Evolutionary conservation across 2,329 filamentous ascomycete genomes (phyloP), one percentile per base, ranked within the genome.

Genomic region (Cadophora sp.): DNA sequence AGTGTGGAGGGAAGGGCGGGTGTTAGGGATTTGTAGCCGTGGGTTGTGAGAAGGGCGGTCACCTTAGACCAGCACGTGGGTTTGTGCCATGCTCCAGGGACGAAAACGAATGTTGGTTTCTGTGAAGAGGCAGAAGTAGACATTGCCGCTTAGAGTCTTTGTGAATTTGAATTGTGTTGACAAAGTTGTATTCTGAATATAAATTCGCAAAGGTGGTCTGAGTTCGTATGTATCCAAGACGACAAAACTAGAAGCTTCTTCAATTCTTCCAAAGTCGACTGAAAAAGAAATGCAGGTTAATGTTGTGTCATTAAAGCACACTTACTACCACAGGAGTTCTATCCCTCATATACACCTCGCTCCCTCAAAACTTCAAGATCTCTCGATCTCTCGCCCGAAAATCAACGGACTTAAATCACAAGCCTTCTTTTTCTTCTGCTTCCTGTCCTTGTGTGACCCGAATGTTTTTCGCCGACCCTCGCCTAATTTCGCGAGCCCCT

Each of bases 51-150:
- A 12, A 81, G 75, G 48, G 77, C 76, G 37, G 50, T 72, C 2
- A 80, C 73, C 64, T 75, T 76, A 62, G 80, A 76, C 79, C 79
- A 82, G 53, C 76, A 76, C 24, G 75, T 77, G 8, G 74, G 73
- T 26, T 68, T 72, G 66, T 86, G 84, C 83, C 84, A 85, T 29
- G 82, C 79, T 5, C 84, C 84, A 1, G 79, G 83, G 0, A 86
- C 77, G 24, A 86, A 79, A 65, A 86, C 68, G 0, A 86, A 73
- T 11, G 79, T 80, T 51, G 80, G 79, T 34, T 72, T 73, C 9
- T 29, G 24, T 2, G 7, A 37, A 9, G 59, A 8, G 40, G 24
- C 9, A 9, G 59, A 8, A 26, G 24, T 48, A 2, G 59, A n/a
- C 59, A 62, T 62, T 7, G 29, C 43, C 6, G 19, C 19, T 24